These are phyloP conservation scores for Teratosphaeriaceae sp. DNA, from an alignment of 2,329 filamentous ascomycete species.

Conservation along the genomic window DNA sequence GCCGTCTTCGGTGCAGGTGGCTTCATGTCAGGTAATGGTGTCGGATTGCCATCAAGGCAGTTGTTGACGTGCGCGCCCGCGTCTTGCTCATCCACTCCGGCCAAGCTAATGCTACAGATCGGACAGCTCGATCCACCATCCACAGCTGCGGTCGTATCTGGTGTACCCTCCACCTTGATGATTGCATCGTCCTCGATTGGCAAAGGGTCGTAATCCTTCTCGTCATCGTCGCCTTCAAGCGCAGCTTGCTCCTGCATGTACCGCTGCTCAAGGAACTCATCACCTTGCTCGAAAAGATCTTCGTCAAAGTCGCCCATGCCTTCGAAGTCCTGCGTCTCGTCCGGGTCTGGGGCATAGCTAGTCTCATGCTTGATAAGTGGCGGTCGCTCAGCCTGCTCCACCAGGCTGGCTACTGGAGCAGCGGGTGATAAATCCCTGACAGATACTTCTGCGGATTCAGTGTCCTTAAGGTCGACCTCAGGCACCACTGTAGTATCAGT, in stretches of 20 bases:
- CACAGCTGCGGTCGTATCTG: neutral
- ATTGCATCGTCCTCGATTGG: conserved; percentile 14
- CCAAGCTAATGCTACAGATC: conserved; percentile 64
- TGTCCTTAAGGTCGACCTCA: neutral
- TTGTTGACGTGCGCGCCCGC: conserved; percentile 83
- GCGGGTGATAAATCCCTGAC: neutral
- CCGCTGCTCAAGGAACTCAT: conserved; percentile 46
- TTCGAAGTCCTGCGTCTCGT: conserved; percentile 47
- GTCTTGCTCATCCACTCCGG: conserved; percentile 52
- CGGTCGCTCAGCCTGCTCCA: conserved; percentile 6
- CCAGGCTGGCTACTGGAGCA: neutral
- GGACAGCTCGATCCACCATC: conserved; percentile 53
- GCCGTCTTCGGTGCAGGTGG: conserved; percentile 8
- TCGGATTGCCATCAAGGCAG: conserved; percentile 77
- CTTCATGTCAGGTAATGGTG: conserved; percentile 43
- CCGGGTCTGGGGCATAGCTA: conserved; percentile 39
- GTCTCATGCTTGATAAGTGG: conserved; percentile 42
- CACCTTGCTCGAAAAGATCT: conserved; percentile 49
- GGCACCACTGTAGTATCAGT: conserved; percentile 7
- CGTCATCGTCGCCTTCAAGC: conserved; percentile 47
- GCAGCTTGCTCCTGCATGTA: conserved; percentile 67
- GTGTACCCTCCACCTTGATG: conserved; percentile 3
- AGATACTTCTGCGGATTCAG: conserved; percentile 5
- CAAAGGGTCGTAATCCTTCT: conserved; percentile 29
- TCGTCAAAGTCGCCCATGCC: conserved; percentile 55